Evolutionary conservation across 75 land plant species (phyloP), one percentile per base, ranked within the genome.

Genomic region (Isoetes taiwanensis): DNA sequence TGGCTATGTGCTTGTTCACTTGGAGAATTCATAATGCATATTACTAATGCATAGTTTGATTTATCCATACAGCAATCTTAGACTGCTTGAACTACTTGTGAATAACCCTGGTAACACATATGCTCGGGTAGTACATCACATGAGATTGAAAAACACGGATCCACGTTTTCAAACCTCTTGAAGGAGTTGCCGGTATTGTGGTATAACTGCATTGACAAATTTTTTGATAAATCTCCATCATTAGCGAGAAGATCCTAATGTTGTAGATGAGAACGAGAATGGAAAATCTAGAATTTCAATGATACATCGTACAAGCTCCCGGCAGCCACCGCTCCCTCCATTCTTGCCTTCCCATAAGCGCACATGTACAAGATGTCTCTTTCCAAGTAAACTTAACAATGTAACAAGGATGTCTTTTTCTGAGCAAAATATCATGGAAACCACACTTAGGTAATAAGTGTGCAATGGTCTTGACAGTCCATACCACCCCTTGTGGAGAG

Each of bases 271-370:
- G n/a, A n/a, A n/a, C n/a, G n/a, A n/a, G 61, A 87, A 93, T 31
- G 95, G 88, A 75, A 84, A 87, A 38, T 94, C 98, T 50, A 93
- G 60, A 32, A 87, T 66, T 69, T 80, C 77, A 62, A 93, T 57
- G n/a, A 84, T 74, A 56, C 66, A 55, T 71, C 79, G 72, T 37
- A 81, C 57, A 19, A 77, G 28, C 43, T 82, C 83, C 54, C 74
- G 75, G 41, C 77, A 52, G 10, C 98, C 98, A 60, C 52, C 46
- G 34, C 68, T 72, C 31, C 90, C 98, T 38, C 95, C 98, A 52
- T 81, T 81, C 63, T 67, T 75, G 32, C 98, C 98, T 59, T 52
- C 79, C 98, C 98, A 93, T 50, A 19, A 31, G 23, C 69, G 86
- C 1, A 87, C 56, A 34, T 72, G 70, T 59, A 66, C 67, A 11